These are phyloP conservation scores for Austropuccinia psidii DNA, from an alignment of 1,284 basidiomycete genomes.

Conservation along the genomic window DNA sequence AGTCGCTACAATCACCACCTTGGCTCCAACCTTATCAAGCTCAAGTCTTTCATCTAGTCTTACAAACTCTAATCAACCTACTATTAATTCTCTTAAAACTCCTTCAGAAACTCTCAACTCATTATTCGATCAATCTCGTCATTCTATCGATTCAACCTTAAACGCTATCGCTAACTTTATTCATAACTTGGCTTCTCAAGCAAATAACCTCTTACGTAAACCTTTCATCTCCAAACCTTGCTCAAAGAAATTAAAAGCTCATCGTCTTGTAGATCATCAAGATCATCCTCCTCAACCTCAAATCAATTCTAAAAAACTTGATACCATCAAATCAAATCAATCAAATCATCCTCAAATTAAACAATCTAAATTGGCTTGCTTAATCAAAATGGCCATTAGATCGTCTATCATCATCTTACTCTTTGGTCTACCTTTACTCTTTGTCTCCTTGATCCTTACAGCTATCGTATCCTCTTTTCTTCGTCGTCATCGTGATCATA, in stretches of 20 bases:
- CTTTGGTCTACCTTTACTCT: not conserved
- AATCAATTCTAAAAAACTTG: not conserved
- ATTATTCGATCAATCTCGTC: not conserved
- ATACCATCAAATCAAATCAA: not conserved
- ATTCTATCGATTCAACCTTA: constrained; percentile 1
- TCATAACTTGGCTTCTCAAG: not conserved
- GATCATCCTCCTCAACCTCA: not conserved
- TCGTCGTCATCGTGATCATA: too few relatives aligned
- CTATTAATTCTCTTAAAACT: not conserved
- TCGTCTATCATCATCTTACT: constrained; percentile 4
- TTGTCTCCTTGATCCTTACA: constrained; percentile 1
- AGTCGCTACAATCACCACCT: constrained; percentile 18
- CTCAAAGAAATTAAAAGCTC: too few relatives aligned
- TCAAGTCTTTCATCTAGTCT: not conserved
- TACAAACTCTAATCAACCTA: not conserved
- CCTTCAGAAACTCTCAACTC: not conserved
- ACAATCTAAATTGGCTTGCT: not conserved
- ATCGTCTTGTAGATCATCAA: not conserved
- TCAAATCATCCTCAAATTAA: not conserved
- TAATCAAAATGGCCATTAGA: not conserved
- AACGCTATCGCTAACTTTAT: not conserved
- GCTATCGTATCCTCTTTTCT: not conserved
- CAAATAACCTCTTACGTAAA: not conserved
- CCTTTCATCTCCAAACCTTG: not conserved
- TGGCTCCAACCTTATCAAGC: not conserved